Evolutionary conservation across 805 yeast species (phyloP), one percentile per base, ranked within the genome.

Genomic region (Candida suzukii): DNA sequence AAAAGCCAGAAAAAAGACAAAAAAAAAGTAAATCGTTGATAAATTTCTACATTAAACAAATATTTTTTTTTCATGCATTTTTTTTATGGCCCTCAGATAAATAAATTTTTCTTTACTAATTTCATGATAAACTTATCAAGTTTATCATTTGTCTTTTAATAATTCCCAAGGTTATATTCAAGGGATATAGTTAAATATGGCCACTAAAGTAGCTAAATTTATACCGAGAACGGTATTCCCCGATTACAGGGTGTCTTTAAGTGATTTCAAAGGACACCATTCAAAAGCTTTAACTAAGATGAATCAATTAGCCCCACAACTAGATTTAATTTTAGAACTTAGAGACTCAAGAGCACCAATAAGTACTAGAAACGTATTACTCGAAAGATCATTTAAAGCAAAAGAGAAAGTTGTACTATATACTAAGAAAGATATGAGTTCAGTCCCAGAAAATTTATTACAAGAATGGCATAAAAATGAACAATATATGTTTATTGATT

Each of bases 211-310:
- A 7, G 7, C 32, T 4, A 36, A 36, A 4, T 88, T 88, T 54
- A 56, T 71, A 13, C 96, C 97, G 1, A 63, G 97, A 39, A 53
- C 65, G 28, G 57, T 60, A n/a, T 90, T 90, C 52, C 96, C 96
- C 1, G 69, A 72, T 13, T 83, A 83, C 56, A 76, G 76, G 39
- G 74, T 88, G 13, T 69, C 79, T 1, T 61, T 83, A 18, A 78
- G 93, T 1, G 88, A 85, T 58, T 88, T 88, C 63, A 87, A 87
- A 51, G 96, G 97, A 12, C 97, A 90, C 57, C 98, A 91, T 52
- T 76, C 78, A 46, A 80, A 78, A 46, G 95, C 96, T 0, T 65
- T 91, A 24, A 73, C 77, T 37, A 72, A 66, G 45, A 76, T 90
- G 65, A 71, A 78, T 13, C 76, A 73, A 29, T 57, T 87, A 25